phyloP scores from a whole-genome alignment of 768 basidiomycete genomes.

The Leccinum olivaceopallidum region DNA sequence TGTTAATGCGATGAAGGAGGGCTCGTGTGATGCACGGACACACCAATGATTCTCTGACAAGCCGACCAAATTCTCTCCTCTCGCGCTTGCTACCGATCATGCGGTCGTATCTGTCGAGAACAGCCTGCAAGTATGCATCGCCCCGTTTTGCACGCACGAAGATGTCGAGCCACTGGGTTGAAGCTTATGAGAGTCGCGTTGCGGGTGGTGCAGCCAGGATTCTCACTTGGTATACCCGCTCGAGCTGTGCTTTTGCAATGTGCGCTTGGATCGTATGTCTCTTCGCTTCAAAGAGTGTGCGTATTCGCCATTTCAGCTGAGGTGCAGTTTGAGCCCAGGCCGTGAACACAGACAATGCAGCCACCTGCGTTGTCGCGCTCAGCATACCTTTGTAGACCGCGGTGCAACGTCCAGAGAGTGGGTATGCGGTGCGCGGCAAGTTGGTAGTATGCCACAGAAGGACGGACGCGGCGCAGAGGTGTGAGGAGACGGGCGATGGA shows the following conservation, averaged over 20 bases:
- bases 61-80: constrained; percentile 46
- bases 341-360: neutral
- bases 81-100: constrained; percentile 54
- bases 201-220: neutral
- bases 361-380: constrained; percentile 51
- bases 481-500: constrained; percentile 54
- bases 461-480: constrained; percentile 56
- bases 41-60: constrained; percentile 56
- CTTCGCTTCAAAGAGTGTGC: constrained; percentile 52
- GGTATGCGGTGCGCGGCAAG: constrained; percentile 75
- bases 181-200: neutral
- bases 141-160: constrained; percentile 57
- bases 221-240: constrained; percentile 58
- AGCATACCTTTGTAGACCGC: constrained; percentile 59
- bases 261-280: constrained; percentile 54
- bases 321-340: neutral
- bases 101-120: constrained; percentile 58
- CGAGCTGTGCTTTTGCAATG: constrained; percentile 46
- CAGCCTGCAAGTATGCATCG: constrained; percentile 42
- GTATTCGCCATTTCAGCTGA: constrained; percentile 63
- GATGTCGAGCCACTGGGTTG: constrained; percentile 51
- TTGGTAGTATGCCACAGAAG: constrained; percentile 64
- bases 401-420: constrained; percentile 75
- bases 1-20: neutral
- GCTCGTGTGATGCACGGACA: neutral